A percentile compares a stretch with the other conserved stretches of the same genome.
Conservation (phyloP, 352 stramenopile species). For the Globisporangium okanoganense region DNA sequence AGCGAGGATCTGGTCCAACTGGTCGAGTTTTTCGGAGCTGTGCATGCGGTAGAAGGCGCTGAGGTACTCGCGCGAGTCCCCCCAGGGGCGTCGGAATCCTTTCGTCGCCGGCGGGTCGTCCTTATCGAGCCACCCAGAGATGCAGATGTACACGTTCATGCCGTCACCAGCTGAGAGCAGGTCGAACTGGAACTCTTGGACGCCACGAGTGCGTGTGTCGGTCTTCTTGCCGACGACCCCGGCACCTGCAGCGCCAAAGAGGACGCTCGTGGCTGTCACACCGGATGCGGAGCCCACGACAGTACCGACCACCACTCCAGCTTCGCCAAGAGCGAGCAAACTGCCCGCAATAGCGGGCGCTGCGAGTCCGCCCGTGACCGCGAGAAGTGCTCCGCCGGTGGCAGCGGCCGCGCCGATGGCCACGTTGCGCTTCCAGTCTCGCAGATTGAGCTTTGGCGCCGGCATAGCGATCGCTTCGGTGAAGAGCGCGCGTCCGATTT, state of each 20-base stretch:
- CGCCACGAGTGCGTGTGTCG: slow-evolving; percentile 63
- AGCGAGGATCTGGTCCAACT: slow-evolving; percentile 78
- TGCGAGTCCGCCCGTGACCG: slow-evolving; percentile 65
- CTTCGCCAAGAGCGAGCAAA: slow-evolving; percentile 58
- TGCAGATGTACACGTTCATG: slow-evolving; percentile 88
- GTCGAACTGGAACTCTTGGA: slow-evolving; percentile 82
- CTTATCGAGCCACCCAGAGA: slow-evolving; percentile 81
- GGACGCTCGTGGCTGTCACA: slow-evolving; percentile 65
- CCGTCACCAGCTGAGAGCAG: slow-evolving; percentile 69
- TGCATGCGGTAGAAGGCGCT: slow-evolving; percentile 64
- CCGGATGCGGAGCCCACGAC: slow-evolving; percentile 52
- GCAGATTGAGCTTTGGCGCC: slow-evolving; percentile 47
- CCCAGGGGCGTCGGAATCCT: slow-evolving; percentile 75
- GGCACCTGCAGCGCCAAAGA: slow-evolving; percentile 77
- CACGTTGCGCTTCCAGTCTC: slow-evolving; percentile 78
- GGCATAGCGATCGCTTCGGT: slow-evolving; percentile 66
- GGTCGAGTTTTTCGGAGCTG: slow-evolving; percentile 71
- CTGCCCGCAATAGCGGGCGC: slow-evolving; percentile 60
- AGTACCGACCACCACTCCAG: slow-evolving; percentile 55
- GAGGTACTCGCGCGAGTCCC: slow-evolving; percentile 75
- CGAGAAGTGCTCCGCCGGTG: slow-evolving; percentile 61
- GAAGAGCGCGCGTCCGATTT: slow-evolving; percentile 60
- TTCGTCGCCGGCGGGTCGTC: slow-evolving; percentile 41
- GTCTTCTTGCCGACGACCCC: slow-evolving; percentile 79
- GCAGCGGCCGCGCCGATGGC: slow-evolving; percentile 67